Evolutionary conservation across 2,329 filamentous ascomycete species (phyloP).

Genomic region (Neocatenulostroma microsporum): DNA sequence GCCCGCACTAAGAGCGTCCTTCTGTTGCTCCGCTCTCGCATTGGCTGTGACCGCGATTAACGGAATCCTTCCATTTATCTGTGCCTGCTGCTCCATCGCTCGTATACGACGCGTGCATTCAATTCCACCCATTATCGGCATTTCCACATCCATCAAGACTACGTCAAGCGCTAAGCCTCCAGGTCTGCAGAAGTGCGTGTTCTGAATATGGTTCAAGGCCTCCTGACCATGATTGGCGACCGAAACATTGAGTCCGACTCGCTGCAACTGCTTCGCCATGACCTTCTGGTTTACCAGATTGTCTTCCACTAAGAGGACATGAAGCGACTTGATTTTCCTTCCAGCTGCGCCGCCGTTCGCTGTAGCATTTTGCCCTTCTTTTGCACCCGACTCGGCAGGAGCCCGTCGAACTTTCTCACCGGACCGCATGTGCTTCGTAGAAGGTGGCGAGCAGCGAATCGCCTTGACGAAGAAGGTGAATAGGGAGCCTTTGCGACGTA

Average conservation of each 20-base stretch:
- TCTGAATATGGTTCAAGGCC: too few species aligned
- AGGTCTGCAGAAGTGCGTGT: too few species aligned
- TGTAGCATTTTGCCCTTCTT: too few species aligned
- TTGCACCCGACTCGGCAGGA: too few species aligned
- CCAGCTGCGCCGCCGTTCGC: not conserved
- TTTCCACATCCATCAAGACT: conserved; percentile 74
- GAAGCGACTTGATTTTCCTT: conserved; percentile 13
- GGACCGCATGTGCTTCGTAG: too few species aligned
- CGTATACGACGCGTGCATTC: conserved; percentile 64
- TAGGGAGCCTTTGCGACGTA: conserved; percentile 60
- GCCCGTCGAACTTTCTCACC: too few species aligned
- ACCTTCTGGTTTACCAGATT: conserved; percentile 43
- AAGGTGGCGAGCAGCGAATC: conserved; percentile 44
- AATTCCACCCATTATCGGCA: conserved; percentile 77
- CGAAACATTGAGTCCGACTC: conserved; percentile 39
- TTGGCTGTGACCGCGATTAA: conserved; percentile 75
- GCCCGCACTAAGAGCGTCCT: conserved; percentile 61
- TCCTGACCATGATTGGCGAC: conserved; percentile 46
- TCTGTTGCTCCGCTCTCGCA: conserved; percentile 65
- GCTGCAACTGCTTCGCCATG: conserved; percentile 43
- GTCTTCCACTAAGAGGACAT: conserved; percentile 36
- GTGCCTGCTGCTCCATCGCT: conserved; percentile 55
- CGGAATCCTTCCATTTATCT: conserved; percentile 57
- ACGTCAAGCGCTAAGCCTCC: conserved; percentile 38
- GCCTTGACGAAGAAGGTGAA: conserved; percentile 71